A percentile compares a stretch with the other conserved stretches of the same genome.
Conservation (phyloP, 2,329 filamentous ascomycete genomes). For the Diaporthe nobilis region DNA sequence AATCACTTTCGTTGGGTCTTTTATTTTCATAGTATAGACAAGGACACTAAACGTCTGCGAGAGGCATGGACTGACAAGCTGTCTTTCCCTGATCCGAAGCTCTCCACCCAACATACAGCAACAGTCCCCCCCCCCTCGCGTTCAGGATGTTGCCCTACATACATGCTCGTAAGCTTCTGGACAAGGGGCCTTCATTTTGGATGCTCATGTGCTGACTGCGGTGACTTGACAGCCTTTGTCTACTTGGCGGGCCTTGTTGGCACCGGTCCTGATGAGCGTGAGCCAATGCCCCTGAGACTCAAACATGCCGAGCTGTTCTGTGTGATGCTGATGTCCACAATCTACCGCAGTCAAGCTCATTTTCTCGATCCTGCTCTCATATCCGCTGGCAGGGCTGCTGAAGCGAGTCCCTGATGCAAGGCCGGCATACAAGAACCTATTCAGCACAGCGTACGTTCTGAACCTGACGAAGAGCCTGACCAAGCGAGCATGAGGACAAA, state of each 20-base stretch:
- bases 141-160: conserved; percentile 53
- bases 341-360: conserved; percentile 88
- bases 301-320: neutral
- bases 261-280: conserved; percentile 62
- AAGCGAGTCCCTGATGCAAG: conserved; percentile 91
- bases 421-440: conserved; percentile 88
- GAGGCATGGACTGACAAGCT: conserved; percentile 38
- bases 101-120: neutral
- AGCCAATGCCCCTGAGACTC: conserved; percentile 42
- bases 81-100: neutral
- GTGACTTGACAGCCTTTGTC: conserved; percentile 57
- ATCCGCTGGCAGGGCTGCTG: conserved; percentile 87
- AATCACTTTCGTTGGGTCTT: neutral
- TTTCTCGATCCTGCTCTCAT: conserved; percentile 90
- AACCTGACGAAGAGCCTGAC: neutral
- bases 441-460: conserved; percentile 78
- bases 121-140: neutral
- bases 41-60: neutral
- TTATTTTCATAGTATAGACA: neutral
- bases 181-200: neutral
- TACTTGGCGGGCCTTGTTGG: conserved; percentile 58
- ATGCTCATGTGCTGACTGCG: conserved; percentile 41
- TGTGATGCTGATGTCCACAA: conserved; percentile 7
- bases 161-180: conserved; percentile 48
- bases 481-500: neutral